These are phyloP conservation scores for Syzygium oleosum DNA, from an alignment of 345 rosid species.

Conservation along the genomic window DNA sequence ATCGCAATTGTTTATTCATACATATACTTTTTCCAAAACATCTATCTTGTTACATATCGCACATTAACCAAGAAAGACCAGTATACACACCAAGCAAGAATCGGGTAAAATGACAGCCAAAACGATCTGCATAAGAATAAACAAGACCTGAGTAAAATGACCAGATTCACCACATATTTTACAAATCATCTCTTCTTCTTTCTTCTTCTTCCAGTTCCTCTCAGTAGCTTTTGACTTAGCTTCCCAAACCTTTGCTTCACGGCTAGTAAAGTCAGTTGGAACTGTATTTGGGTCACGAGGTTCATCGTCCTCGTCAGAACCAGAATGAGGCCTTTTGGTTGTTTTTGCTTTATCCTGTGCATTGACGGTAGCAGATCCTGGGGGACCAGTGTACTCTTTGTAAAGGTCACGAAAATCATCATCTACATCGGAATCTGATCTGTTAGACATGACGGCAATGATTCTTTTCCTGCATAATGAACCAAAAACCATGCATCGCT, in stretches of 20 bases:
- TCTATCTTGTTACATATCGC: not conserved
- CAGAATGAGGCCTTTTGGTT: conserved; percentile 46
- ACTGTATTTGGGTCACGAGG: conserved; percentile 91
- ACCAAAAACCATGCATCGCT: not conserved
- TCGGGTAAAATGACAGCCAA: not conserved
- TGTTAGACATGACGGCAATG: conserved; percentile 49
- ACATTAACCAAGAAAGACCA: not conserved
- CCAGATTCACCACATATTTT: conserved; percentile 96
- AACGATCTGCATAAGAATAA: not conserved
- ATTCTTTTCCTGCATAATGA: not conserved
- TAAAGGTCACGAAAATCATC: conserved; percentile 93
- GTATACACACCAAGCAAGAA: not conserved
- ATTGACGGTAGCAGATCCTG: conserved; percentile 20
- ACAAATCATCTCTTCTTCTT: conserved; percentile 99
- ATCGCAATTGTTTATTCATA: not conserved
- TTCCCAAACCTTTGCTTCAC: conserved; percentile 99
- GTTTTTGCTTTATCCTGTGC: conserved; percentile 41
- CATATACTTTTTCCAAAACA: not conserved
- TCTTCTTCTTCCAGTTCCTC: conserved; percentile 97
- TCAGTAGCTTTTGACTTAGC: conserved; percentile 98
- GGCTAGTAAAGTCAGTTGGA: conserved; percentile 95
- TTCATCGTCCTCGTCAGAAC: conserved; percentile 68
- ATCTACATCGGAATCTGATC: conserved; percentile 68
- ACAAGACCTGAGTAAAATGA: conserved; percentile 88
- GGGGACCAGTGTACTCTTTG: conserved; percentile 96